Conservation (phyloP, 768 basidiomycete genomes). For the Trametopsis cervina region DNA sequence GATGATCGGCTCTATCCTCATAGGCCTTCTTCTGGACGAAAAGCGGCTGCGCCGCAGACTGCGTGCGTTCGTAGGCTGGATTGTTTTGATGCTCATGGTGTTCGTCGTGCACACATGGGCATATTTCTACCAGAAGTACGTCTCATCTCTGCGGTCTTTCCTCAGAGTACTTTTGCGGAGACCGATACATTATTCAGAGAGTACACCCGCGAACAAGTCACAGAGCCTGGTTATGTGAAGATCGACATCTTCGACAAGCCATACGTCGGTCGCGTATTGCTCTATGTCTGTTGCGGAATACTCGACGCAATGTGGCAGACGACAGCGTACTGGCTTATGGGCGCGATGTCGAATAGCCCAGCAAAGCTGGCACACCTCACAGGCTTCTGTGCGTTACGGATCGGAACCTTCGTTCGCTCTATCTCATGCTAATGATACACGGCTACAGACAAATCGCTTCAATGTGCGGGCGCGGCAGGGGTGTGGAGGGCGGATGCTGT, state of each 20-base stretch:
- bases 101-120: constrained; percentile 71
- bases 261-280: constrained; percentile 48
- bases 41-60: constrained; percentile 48
- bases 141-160: background rate
- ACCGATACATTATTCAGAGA: constrained; percentile 27
- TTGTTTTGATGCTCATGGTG: constrained; percentile 51
- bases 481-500: constrained; percentile 66
- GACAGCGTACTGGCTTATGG: constrained; percentile 76
- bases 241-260: constrained; percentile 53
- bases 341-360: constrained; percentile 79
- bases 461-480: constrained; percentile 70
- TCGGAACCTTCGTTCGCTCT: no score
- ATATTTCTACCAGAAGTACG: constrained; percentile 46
- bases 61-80: constrained; percentile 70
- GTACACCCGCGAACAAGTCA: constrained; percentile 51
- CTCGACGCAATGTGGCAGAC: constrained; percentile 86
- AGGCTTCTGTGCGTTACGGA: constrained; percentile 76
- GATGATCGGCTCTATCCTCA: constrained; percentile 65
- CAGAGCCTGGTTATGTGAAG: constrained; percentile 25
- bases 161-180: background rate
- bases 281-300: constrained; percentile 69
- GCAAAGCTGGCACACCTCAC: constrained; percentile 72
- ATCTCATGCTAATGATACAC: background rate
- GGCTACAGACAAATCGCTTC: constrained; percentile 55
- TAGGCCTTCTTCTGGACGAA: constrained; percentile 64